Base-by-base conservation (phyloP, 805 yeast species). In the Zygosaccharomyces pseudorouxii region DNA sequence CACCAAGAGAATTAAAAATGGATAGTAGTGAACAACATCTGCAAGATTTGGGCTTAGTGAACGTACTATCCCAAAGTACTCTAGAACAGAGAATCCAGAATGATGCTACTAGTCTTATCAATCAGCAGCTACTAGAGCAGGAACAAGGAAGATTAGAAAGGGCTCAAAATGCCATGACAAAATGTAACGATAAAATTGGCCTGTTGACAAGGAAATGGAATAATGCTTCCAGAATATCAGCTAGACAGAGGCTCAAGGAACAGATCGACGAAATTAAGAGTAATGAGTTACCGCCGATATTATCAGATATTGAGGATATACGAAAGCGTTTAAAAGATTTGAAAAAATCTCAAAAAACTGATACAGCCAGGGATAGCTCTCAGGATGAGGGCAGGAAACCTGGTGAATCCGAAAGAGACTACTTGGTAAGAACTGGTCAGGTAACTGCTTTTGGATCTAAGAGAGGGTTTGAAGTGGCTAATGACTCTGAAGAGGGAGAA, bases 361-460 rank as follows among this genome's bases (percentile, higher is more conserved):
- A 31, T 6, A 35, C 45, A 3, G 39, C 28, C 11, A 46, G 47
- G 2, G 54, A 41, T 1, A 50, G 47, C 1, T 52, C 49, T 4
- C 58, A 50, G 9, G 61, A 56, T 3, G 54, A 46, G 0, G 59
- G 51, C 1, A 71, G 74, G 53, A 71, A 77, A 5, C 80, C 85
- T 0, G 86, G 78, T n/a, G 98, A 93, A 60, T 68, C 89, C 0
- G 86, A 85, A 59, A 79, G 79, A 48, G 97, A 90, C 44, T 90
- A 68, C 60, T 72, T 93, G 51, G 79, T 93, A 0, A 75, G 99
- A 54, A 90, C 92, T 0, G 99, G 99, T 25, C 82, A 89, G 63
- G 80, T 89, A 48, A 93, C 99, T 0, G 98, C 98, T 0, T 93
- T 93, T 71, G 95, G 97, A 9, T 78, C 79, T 27, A 69, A 79